Evolutionary conservation across 75 land plant species (phyloP).

Genomic region (Pinus taeda): DNA sequence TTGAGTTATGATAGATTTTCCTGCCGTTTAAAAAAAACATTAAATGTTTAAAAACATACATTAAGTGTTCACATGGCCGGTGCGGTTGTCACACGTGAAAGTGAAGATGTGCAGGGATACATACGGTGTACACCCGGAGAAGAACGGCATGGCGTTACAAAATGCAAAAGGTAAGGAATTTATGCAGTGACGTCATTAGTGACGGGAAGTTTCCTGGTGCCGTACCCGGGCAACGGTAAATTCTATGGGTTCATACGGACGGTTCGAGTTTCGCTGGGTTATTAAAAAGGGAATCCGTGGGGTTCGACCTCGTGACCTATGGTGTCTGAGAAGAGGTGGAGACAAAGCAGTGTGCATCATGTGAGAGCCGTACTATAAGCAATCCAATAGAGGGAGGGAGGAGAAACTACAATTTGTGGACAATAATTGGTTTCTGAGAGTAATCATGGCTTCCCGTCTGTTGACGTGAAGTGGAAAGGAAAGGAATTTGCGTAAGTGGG

Average conservation of each 20-base stretch:
- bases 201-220: background rate
- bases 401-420: conserved; percentile 2
- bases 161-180: conserved; percentile 1
- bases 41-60: background rate
- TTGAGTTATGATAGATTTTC: too few species aligned
- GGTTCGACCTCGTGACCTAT: conserved; percentile 9
- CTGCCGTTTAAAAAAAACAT: background rate
- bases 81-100: background rate
- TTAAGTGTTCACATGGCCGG: background rate
- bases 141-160: background rate
- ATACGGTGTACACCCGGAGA: background rate
- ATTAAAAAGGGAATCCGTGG: background rate
- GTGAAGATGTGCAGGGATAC: background rate
- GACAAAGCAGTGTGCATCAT: background rate
- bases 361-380: conserved; percentile 1
- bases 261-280: too few species aligned
- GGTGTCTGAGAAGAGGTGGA: background rate
- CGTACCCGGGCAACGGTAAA: conserved; percentile 2
- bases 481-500: background rate
- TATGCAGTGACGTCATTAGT: conserved; percentile 5
- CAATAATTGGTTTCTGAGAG: background rate
- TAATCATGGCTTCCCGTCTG: background rate
- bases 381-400: background rate
- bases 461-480: conserved; percentile 2
- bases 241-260: background rate